Evolutionary conservation across 148 eudicot species (phyloP).

Genomic region (Silene latifolia): DNA sequence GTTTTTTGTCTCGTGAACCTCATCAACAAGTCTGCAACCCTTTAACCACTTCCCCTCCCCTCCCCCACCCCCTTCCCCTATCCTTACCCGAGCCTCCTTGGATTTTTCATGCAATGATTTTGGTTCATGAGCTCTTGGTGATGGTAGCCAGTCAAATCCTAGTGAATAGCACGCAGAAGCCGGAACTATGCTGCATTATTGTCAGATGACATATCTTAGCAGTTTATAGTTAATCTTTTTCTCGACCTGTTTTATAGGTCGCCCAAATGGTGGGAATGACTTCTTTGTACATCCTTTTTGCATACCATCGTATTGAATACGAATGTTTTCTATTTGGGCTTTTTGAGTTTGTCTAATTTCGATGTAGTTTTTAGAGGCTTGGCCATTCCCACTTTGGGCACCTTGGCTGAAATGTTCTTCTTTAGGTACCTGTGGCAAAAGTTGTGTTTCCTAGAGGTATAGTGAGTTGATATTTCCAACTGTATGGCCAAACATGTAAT

Average conservation of each 20-base stretch:
- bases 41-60: background rate
- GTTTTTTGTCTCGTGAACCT: background rate
- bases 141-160: background rate
- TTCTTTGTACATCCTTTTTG: background rate
- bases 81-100: background rate
- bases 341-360: background rate
- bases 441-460: no score
- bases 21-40: background rate
- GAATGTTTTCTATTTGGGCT: background rate
- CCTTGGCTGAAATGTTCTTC: no score
- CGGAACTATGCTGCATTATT: background rate
- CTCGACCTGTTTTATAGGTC: background rate
- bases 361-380: no score
- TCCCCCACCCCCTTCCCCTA: background rate
- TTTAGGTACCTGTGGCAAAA: no score
- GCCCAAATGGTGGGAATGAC: background rate
- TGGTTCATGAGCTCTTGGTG: conserved; percentile 15
- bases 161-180: background rate
- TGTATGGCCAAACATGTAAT: no score
- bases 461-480: no score
- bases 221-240: background rate
- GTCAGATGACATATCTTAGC: background rate
- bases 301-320: background rate
- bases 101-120: background rate
- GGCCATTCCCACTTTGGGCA: no score